Base-by-base conservation (phyloP, 768 basidiomycete genomes). In the Psilocybe azurescens region DNA sequence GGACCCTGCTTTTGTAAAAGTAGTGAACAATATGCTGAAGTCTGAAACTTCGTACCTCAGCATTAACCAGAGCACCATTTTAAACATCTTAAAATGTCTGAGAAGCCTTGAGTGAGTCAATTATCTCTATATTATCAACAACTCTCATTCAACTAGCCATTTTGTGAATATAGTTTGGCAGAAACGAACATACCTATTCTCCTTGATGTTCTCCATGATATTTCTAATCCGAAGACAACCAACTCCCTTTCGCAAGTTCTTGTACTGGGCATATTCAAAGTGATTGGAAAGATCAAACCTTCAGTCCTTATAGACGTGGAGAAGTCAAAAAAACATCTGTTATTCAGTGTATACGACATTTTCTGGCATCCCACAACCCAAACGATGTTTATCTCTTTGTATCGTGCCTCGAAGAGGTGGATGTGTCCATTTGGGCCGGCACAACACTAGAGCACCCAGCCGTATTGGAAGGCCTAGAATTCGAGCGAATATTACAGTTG, bases 321-420 rank as follows among this genome's bases (percentile, higher is more conserved):
- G 62, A 64, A 69, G 38, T 68, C 66, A 3, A 63, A 69, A 48
- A 65, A 68, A 62, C 69, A 38, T 76, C 79, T 13, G 76, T 83
- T 53, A 73, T 87, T 13, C 73, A 78, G 11, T 70, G 72, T 58
- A 82, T 94, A 53, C 84, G 87, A 2, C 77, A 80, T 55, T 75
- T 90, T n/a, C 75, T 94, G 32, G 77, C 74, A 1, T 89, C 89
- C 0, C 69, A 75, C 6, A 79, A 87, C 55, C 77, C 82, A 1
- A 89, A 91, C 67, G 84, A 89, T 47, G 74, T 86, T 56, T 89
- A 89, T 72, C 67, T 89, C 5, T 92, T 93, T 67, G 69, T 94
- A 10, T 76, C 80, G 1, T 92, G 90, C 63, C 70, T 94, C 53
- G 77, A 81, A 44, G 85, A 80, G 44, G 63, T 92, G 11, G 82